Percentiles rank a stretch among this genome's conserved stretches.
Evolutionary conservation across 305 asterid genomes (phyloP).

Genomic region (Nicotiana rustica): DNA sequence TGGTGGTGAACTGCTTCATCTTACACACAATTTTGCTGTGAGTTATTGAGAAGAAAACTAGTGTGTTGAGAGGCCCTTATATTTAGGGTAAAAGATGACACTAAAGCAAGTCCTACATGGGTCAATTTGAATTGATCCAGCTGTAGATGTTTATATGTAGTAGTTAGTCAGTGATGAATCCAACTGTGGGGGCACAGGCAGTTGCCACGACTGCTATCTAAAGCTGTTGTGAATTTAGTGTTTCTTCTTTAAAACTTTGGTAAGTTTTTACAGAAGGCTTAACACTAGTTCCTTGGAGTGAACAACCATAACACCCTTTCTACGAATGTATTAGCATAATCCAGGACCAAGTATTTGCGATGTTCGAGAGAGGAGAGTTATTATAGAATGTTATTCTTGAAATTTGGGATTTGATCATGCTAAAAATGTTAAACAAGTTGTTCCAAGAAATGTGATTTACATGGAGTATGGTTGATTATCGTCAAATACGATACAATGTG

Average conservation of each 20-base stretch:
- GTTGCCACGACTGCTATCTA: background rate
- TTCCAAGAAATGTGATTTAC: background rate
- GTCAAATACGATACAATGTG: background rate
- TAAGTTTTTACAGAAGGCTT: background rate
- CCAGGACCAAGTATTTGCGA: background rate
- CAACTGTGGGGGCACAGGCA: background rate
- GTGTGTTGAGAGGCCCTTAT: background rate
- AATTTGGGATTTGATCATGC: background rate
- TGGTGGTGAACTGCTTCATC: conserved; percentile 6
- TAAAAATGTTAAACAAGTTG: background rate
- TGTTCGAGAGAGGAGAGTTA: background rate
- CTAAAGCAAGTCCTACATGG: background rate
- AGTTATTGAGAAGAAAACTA: background rate
- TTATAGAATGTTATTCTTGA: background rate
- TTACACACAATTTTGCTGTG: too few relatives aligned
- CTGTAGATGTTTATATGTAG: background rate
- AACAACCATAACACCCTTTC: background rate
- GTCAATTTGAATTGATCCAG: background rate
- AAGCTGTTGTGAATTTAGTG: background rate
- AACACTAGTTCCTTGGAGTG: background rate
- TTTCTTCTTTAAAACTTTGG: too few relatives aligned
- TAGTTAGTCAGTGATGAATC: background rate
- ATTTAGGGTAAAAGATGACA: background rate
- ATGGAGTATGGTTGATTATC: background rate
- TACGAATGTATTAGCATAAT: background rate